A percentile compares a stretch with the other conserved stretches of the same genome.
phyloP scores from a whole-genome alignment of 208 protist genomes.

The Acanthamoeba polyphaga region DNA sequence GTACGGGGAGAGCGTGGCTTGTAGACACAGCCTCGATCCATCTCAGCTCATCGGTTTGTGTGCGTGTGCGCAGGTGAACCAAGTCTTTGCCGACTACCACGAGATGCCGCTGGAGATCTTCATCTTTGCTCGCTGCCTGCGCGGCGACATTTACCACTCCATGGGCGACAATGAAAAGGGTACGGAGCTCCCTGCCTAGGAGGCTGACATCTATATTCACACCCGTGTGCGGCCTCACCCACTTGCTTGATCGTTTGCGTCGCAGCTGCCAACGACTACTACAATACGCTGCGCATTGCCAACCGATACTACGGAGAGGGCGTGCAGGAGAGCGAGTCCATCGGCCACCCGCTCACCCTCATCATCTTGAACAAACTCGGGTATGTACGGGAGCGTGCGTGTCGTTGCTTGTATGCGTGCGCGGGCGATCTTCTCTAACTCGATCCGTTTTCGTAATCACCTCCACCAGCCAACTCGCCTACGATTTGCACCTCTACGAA shows the following conservation, averaged over 20 bases:
- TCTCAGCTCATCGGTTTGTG: background rate
- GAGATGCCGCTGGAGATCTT: conserved; percentile 33
- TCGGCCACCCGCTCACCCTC: conserved; percentile 21
- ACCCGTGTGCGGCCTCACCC: background rate
- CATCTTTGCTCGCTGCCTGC: conserved; percentile 12
- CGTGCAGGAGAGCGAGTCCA: background rate
- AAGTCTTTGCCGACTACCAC: background rate
- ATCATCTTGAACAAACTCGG: conserved; percentile 55
- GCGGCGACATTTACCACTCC: background rate
- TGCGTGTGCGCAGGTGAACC: background rate
- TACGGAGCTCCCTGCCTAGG: background rate
- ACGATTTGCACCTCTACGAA: conserved; percentile 14
- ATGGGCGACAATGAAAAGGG: conserved; percentile 2
- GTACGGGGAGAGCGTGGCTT: background rate
- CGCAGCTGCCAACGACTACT: conserved; percentile 24
- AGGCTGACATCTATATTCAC: background rate
- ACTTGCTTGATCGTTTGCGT: background rate
- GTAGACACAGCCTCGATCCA: too few relatives aligned
- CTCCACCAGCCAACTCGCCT: background rate
- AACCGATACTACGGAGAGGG: conserved; percentile 46
- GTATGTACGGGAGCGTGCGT: background rate
- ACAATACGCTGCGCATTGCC: conserved; percentile 25
- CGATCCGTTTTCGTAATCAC: too few relatives aligned
- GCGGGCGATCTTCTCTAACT: background rate
- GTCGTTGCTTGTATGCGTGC: background rate